Base-by-base conservation (phyloP, 306 rosid genomes). In the Vigna mungo region DNA sequence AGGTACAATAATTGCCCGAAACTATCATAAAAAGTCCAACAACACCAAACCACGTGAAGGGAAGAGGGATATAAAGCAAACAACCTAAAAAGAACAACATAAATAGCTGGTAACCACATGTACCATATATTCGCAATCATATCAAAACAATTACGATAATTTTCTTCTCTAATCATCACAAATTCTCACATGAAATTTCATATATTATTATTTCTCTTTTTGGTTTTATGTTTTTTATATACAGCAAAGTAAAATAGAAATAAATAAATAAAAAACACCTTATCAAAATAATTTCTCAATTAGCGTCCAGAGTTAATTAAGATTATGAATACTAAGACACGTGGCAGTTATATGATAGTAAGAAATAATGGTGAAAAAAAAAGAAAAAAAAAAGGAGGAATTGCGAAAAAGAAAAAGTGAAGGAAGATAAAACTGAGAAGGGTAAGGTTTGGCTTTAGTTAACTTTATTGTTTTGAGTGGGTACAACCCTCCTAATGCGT, bases 1-100 rank as follows among this genome's bases (percentile, higher is more conserved):
- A 60, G 27, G n/a, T 49, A 34, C 82, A 79, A 79, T 79, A 71
- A 79, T 79, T 71, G 81, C 14, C 9, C 52, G 41, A 72, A 69
- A 47, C 6, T 41, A 20, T 3, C 32, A 20, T 69, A 61, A 53
- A 70, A 82, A 47, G 69, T 52, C 47, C 23, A 43, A 11, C 12
- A 54, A 70, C 17, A 46, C 78, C 74, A 78, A 74, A 68, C 58
- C 81, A 79, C 71, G 86, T 78, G 83, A 74, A 79, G 27, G n/a
- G 18, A 79, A 41, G 67, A 56, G 55, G 52, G 61, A 67, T 51
- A 64, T 69, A 83, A 79, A 83, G 84, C 30, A 53, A 78, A 72
- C 6, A 43, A 9, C 44, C 34, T 55, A 43, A 25, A 74, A 59
- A 32, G 15, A 11, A 3, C 6, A 39, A n/a, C 36, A 32, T 25